Evolutionary conservation across 2,329 filamentous ascomycete species (phyloP).

Genomic region (Phaeosphaeria sp.): DNA sequence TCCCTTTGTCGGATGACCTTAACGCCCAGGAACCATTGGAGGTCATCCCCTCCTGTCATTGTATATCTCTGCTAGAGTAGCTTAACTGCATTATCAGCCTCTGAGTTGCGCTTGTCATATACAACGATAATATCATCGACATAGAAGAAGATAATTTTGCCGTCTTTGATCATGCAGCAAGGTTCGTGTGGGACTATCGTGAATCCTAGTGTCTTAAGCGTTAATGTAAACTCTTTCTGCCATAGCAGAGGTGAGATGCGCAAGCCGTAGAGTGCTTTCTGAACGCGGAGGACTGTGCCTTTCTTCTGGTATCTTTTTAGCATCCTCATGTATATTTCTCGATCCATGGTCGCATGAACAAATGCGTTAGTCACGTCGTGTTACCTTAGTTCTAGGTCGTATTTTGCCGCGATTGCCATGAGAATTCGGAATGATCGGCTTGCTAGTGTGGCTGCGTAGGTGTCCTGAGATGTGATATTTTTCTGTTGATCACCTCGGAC

Average conservation of each 20-base stretch:
- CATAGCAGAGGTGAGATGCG: conserved; percentile 7
- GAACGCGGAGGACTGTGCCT: not conserved
- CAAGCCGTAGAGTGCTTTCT: conserved; percentile 10
- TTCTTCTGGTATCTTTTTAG: not conserved
- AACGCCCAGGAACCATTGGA: conserved; percentile 15
- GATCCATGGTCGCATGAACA: conserved; percentile 3
- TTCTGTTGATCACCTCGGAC: not conserved
- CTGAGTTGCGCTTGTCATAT: not conserved
- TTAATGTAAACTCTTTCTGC: conserved; percentile 7
- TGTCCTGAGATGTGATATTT: not conserved
- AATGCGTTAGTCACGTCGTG: conserved; percentile 9
- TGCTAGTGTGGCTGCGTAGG: not conserved
- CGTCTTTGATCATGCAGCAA: conserved; percentile 11
- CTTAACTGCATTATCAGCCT: not conserved
- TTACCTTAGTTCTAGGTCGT: conserved; percentile 1
- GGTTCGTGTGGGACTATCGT: conserved; percentile 6
- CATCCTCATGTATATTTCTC: conserved; percentile 10
- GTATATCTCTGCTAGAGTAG: conserved; percentile 6
- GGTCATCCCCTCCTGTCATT: not conserved
- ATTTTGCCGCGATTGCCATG: not conserved
- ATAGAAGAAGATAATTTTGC: conserved; percentile 10
- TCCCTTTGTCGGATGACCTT: conserved; percentile 1
- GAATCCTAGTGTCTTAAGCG: conserved; percentile 3
- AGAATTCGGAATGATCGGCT: not conserved
- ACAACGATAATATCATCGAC: conserved; percentile 11